Base-by-base conservation (phyloP, 352 stramenopile genomes). In the Pythium aquatile region DNA sequence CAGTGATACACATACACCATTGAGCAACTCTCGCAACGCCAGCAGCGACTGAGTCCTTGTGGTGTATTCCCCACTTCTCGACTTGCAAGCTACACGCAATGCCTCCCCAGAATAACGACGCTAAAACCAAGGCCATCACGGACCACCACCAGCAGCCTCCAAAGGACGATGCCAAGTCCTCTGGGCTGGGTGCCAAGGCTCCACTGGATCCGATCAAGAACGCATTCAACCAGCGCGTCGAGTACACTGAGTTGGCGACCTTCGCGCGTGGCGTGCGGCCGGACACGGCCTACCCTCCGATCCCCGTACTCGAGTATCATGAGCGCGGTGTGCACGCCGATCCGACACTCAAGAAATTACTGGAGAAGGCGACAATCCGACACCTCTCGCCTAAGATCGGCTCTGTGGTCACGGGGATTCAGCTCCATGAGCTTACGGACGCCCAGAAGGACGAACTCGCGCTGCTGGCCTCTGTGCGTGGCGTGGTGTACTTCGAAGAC, bases 281-380 rank as follows among this genome's bases (percentile, higher is more conserved):
- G 1, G 51, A 61, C 5, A 69, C 61, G 37, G 76, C 60, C 28
- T 78, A 69, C 56, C 51, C 65, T 10, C 66, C 71, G 7, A 78
- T 81, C 14, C 56, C 68, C 0, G 71, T 59, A 44, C 57, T 81
- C 0, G 57, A 58, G 1, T 69, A 70, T 35, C 58, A 78, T 14
- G 70, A 81, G 49, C 68, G 70, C 17, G 74, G 52, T 0, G 39
- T 70, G 16, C 65, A 78, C 35, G 73, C 73, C 30, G 70, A 78
- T 49, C 65, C 67, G 26, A 73, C 67, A 24, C 70, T 78, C 54
- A 75, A 77, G 59, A 77, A 70, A 32, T 57, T 75, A 4, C 35
- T 74, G 0, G 58, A 49, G 11, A 13, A 70, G 20, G 63, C 68
- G 5, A 59, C 58, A 5, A 47, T 70, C 9, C 49, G 32, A 16